Conservation (phyloP, 768 basidiomycete genomes). For the Dentipellis sp. region DNA sequence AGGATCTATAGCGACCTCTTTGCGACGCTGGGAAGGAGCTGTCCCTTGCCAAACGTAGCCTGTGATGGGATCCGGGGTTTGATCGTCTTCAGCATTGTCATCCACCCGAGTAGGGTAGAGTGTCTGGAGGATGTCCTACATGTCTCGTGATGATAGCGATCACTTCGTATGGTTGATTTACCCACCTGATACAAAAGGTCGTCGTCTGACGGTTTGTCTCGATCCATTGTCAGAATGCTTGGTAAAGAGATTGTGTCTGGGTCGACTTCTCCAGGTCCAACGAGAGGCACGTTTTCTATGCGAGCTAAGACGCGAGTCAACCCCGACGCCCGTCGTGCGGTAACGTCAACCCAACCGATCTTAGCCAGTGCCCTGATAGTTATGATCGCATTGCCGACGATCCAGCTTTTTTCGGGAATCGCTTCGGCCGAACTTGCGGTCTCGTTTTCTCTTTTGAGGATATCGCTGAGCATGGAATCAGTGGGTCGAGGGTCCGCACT, state of each 20-base stretch:
- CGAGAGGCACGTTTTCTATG: constrained; percentile 82
- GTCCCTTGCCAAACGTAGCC: constrained; percentile 85
- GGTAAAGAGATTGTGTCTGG: constrained; percentile 69
- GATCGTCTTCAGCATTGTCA: constrained; percentile 12
- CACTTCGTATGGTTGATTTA: not conserved
- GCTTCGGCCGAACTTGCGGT: constrained; percentile 26
- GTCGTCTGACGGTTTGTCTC: constrained; percentile 24
- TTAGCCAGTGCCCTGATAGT: constrained; percentile 68
- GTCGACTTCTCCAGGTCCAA: constrained; percentile 75
- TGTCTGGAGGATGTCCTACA: constrained; percentile 7
- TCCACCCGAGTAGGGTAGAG: constrained; percentile 6
- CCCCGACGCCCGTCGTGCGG: constrained; percentile 82
- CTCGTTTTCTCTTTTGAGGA: constrained; percentile 53
- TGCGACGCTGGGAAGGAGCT: constrained; percentile 83
- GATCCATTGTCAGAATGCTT: constrained; percentile 65
- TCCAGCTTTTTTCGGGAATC: constrained; percentile 68
- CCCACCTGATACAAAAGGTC: constrained; percentile 15
- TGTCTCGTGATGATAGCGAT: not conserved
- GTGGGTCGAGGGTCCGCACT: constrained; percentile 90
- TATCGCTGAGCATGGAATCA: constrained; percentile 65
- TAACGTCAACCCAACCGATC: constrained; percentile 83
- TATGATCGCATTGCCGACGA: constrained; percentile 75
- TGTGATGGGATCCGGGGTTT: constrained; percentile 57
- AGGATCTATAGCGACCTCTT: constrained; percentile 79
- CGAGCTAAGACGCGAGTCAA: constrained; percentile 77